Evolutionary conservation across 1,284 basidiomycete species (phyloP), one percentile per base, ranked within the genome.

Genomic region (Cryptococcus floricola): DNA sequence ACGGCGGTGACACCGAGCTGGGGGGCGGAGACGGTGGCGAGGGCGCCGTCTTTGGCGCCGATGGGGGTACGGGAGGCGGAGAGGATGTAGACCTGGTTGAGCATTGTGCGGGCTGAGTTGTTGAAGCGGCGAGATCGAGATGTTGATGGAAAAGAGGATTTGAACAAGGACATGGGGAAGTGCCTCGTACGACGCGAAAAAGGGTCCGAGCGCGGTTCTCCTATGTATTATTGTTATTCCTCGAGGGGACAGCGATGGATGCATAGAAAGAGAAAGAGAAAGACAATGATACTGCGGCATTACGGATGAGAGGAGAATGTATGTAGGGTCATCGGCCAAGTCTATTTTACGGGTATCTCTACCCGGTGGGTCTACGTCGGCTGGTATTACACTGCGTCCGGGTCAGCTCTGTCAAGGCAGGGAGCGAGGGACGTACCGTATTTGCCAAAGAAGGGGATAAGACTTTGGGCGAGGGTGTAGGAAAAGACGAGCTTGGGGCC

Each of bases 401-500:
- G 41, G 19, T 42, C n/a, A 42, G 41, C 41, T n/a, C 14, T 28
- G 13, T 3, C 46, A 14, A 23, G 13, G 27, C 1, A 5, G 14
- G 27, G 9, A 37, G 16, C 1, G 18, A 25, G 3, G 6, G 18
- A 71, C 73, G 62, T 48, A 72, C 75, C 88, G 75, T 91, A 93
- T 76, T 93, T 87, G 53, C 88, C 86, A 77, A 96, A 97, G 74
- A 88, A 81, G 45, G 95, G 95, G 79, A 98, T 98, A 73, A 98
- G 82, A 23, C 87, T 89, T 79, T 98, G 95, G 5, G 95, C 95
- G 9, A 98, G 84, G 27, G 95, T 98, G 81, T 96, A 98, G 66
- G 89, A 93, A 83, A 98, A 98, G 63, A 98, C 91, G 42, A 98
- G 84, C 80, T 98, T 98, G 56, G 95, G 95, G 52, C 94, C 95